phyloP scores from a whole-genome alignment of 1,139 yeast species.

The Suhomyces maxii region DNA sequence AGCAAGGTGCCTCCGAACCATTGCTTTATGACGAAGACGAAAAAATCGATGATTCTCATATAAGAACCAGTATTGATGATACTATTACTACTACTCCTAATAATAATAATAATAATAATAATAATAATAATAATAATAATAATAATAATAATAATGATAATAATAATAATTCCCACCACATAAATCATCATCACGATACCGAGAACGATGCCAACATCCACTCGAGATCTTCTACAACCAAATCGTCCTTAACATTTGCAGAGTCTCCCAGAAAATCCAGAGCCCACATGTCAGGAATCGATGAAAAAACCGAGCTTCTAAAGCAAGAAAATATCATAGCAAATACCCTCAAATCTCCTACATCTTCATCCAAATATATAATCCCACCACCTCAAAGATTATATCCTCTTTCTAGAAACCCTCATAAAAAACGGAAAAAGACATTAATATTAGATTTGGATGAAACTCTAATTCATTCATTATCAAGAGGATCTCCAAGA shows the following conservation, averaged over 20 bases:
- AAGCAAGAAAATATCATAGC: conserved; percentile 41
- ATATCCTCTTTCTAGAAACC: conserved; percentile 45
- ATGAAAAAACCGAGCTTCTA: conserved; percentile 44
- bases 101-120: no score
- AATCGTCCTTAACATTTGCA: conserved; percentile 7
- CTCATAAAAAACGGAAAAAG: conserved; percentile 48
- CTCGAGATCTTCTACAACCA: background rate
- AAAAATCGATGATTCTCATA: conserved; percentile 2
- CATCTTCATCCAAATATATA: conserved; percentile 48
- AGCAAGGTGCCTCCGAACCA: background rate
- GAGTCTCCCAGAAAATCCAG: conserved; percentile 7
- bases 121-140: no score
- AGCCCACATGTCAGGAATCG: conserved; percentile 17
- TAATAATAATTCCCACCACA: no score
- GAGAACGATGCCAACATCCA: background rate
- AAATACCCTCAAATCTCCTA: conserved; percentile 58
- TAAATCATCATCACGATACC: no score
- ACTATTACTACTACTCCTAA: background rate
- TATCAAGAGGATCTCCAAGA: conserved; percentile 61
- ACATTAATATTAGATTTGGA: conserved; percentile 85
- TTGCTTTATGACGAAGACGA: conserved; percentile 4
- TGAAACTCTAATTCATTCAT: conserved; percentile 90
- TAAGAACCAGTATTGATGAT: conserved; percentile 6
- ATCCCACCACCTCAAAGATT: conserved; percentile 51
- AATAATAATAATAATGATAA: no score